Percentiles rank a stretch among this genome's conserved stretches.
Conservation (phyloP, 352 stramenopile species). For the Phytopythium boreale region DNA sequence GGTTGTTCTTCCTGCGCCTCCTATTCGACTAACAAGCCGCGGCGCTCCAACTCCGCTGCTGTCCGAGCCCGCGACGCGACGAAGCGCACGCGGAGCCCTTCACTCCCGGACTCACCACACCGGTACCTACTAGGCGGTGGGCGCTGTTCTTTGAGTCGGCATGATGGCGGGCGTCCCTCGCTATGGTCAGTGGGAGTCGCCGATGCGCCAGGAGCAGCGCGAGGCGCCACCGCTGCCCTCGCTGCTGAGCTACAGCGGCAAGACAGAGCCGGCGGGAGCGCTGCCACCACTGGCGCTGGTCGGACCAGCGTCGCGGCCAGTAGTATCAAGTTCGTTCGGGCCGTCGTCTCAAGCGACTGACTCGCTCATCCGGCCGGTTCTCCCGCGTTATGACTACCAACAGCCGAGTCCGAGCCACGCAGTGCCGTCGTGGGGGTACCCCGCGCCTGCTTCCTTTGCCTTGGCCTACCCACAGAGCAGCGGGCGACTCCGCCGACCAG, state of each 20-base stretch:
- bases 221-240: neutral
- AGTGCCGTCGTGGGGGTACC: neutral
- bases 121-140: too few relatives aligned
- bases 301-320: too few relatives aligned
- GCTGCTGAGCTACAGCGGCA: neutral
- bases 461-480: too few relatives aligned
- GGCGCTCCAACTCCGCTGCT: too few relatives aligned
- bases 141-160: too few relatives aligned
- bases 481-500: neutral
- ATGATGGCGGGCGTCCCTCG: neutral
- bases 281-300: neutral
- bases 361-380: conserved; percentile 3
- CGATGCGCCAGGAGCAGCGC: neutral
- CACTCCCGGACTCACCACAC: too few relatives aligned
- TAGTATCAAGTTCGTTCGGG: neutral
- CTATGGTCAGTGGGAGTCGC: neutral
- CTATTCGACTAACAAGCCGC: too few relatives aligned
- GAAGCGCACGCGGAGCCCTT: too few relatives aligned
- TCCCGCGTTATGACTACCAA: neutral
- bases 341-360: neutral
- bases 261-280: neutral
- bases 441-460: neutral
- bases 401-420: neutral
- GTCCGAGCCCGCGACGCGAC: too few relatives aligned
- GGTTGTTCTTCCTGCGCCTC: too few relatives aligned